Conservation (phyloP, 345 rosid genomes). For the Nasturtium officinale region DNA sequence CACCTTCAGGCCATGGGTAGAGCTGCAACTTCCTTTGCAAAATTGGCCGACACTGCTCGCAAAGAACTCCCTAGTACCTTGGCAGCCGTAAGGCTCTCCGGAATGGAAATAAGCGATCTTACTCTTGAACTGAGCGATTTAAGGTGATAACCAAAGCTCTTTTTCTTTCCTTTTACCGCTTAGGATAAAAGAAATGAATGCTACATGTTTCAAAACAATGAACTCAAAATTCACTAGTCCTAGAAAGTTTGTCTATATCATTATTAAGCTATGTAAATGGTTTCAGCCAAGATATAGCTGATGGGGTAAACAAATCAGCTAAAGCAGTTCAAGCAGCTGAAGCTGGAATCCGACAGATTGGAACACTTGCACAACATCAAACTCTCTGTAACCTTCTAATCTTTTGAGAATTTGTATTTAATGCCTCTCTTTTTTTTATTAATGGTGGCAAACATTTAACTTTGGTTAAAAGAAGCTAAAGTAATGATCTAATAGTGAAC, state of each 20-base stretch:
- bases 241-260: not conserved
- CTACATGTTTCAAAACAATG: not conserved
- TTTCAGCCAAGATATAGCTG: slow-evolving; percentile 83
- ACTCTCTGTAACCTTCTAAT: slow-evolving; percentile 60
- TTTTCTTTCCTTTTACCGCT: not conserved
- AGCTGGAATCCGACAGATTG: slow-evolving; percentile 82
- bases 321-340: slow-evolving; percentile 89
- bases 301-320: slow-evolving; percentile 89
- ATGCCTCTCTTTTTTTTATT: not conserved
- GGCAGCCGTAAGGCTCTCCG: slow-evolving; percentile 91
- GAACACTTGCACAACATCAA: slow-evolving; percentile 77
- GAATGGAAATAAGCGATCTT: slow-evolving; percentile 98
- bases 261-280: slow-evolving; percentile 24
- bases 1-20: slow-evolving; percentile 69
- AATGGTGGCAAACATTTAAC: not conserved
- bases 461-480: not conserved
- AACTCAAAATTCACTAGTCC: not conserved
- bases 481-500: not conserved
- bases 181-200: not conserved
- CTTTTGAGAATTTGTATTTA: not conserved
- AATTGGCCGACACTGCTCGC: slow-evolving; percentile 89
- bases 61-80: slow-evolving; percentile 93
- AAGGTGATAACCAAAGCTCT: slow-evolving; percentile 54
- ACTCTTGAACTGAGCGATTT: slow-evolving; percentile 88
- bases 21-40: slow-evolving; percentile 87